Evolutionary conservation across 441 rosid species (phyloP).

Genomic region (Brassica hybrid): DNA sequence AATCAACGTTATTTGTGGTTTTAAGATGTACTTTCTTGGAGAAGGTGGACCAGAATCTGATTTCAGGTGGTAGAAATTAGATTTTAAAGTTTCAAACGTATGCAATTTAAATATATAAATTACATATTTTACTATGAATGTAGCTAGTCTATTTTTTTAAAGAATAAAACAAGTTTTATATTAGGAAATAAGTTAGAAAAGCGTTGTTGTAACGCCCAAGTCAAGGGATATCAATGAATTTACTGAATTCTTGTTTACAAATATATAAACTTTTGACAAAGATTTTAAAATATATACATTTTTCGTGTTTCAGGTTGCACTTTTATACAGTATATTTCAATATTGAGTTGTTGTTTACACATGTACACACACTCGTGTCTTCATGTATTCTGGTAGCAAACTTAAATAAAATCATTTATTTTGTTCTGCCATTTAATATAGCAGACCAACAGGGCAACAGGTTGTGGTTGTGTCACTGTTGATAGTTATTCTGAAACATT

Average conservation of each 20-base stretch:
- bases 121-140: background rate
- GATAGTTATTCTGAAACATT: slow-evolving; percentile 3
- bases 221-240: slow-evolving; percentile 17
- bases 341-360: background rate
- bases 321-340: slow-evolving; percentile 6
- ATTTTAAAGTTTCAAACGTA: background rate
- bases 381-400: slow-evolving; percentile 25
- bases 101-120: background rate
- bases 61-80: background rate
- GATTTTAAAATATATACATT: background rate
- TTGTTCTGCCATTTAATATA: background rate
- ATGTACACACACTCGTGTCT: slow-evolving; percentile 12
- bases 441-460: slow-evolving; percentile 22
- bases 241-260: background rate
- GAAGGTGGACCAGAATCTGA: slow-evolving; percentile 10
- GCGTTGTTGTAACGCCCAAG: slow-evolving; percentile 7
- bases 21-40: background rate
- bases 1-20: background rate
- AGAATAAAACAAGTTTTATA: background rate
- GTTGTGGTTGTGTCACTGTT: slow-evolving; percentile 3
- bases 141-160: background rate
- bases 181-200: slow-evolving; percentile 14
- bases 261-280: background rate
- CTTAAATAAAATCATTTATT: slow-evolving; percentile 4
- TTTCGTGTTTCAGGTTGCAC: slow-evolving; percentile 14